These are phyloP conservation scores for Suhomyces ambrosiae DNA, from an alignment of 1,139 yeast species.

Conservation along the genomic window DNA sequence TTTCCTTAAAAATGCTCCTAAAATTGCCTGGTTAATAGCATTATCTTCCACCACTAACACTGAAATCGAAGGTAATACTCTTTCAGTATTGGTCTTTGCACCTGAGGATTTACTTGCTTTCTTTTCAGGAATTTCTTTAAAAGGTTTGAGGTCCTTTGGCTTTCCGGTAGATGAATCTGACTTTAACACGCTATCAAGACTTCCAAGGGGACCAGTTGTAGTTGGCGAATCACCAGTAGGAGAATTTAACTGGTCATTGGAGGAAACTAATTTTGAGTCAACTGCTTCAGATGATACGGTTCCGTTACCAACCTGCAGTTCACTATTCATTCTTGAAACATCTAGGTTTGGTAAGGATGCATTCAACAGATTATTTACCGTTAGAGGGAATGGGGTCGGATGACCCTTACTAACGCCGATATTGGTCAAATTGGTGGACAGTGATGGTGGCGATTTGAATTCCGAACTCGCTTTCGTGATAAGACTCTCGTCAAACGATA, in stretches of 20 bases:
- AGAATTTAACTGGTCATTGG: slow-evolving; percentile 7
- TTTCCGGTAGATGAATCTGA: not conserved
- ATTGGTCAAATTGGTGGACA: slow-evolving; percentile 24
- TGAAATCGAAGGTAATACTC: slow-evolving; percentile 75
- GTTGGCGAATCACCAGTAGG: slow-evolving; percentile 13
- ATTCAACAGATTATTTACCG: slow-evolving; percentile 1
- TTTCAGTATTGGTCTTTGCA: slow-evolving; percentile 39
- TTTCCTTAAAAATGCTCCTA: slow-evolving; percentile 87
- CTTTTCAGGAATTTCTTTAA: slow-evolving; percentile 1
- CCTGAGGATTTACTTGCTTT: slow-evolving; percentile 3
- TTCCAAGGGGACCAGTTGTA: not conserved
- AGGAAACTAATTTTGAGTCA: not conserved
- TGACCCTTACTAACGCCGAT: slow-evolving; percentile 21
- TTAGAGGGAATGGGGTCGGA: slow-evolving; percentile 5
- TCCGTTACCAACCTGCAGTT: not conserved
- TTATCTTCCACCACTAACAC: slow-evolving; percentile 96
- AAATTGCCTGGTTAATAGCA: slow-evolving; percentile 88
- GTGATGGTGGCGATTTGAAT: slow-evolving; percentile 10
- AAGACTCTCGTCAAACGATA: slow-evolving; percentile 33
- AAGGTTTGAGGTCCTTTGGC: not conserved
- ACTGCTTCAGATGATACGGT: not conserved
- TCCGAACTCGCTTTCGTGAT: slow-evolving; percentile 5
- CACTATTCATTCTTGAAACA: not conserved
- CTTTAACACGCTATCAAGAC: slow-evolving; percentile 3
- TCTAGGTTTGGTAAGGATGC: slow-evolving; percentile 2